Evolutionary conservation across 164 flowering plant species (phyloP), one percentile per base, ranked within the genome.

Genomic region (Aristolochia californica): DNA sequence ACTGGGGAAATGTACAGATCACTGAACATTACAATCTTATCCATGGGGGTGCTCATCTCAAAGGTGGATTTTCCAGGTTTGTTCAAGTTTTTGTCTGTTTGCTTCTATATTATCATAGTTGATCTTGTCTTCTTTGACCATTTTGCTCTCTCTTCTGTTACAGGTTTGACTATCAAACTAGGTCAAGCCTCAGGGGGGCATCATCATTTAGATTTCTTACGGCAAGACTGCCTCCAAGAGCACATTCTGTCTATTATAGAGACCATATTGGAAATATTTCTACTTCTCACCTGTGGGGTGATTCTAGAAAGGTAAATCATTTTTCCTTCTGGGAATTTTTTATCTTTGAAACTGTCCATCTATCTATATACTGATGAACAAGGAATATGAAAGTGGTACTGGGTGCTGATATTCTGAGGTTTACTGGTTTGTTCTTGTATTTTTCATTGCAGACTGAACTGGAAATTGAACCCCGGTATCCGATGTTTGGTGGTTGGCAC

Each of bases 401-500:
- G 27, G 54, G 13, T 50, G 54, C 27, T 22, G 22, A 12, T 23
- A 10, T n/a, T n/a, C n/a, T n/a, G 22, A 53, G 3, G 17, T 10
- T 28, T 34, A 34, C 17, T 57, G 22, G 13, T 30, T 13, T 13
- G 20, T 10, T 53, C 9, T 45, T 14, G 43, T n/a, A 5, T 54
- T 13, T 38, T 38, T 59, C 14, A 48, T 49, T 80, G 77, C 96
- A 88, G 97, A 90, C 93, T 4, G 84, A 88, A 62, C 72, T 90
- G 70, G 75, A 75, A 68, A 78, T 94, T 71, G 97, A 88, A 70
- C 99, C 97, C 38, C 77, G 97, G 34, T 94, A 74, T 70, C 99
- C 99, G 9, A 68, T 94, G 84, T 82, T 90, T 76, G 96, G 99
- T 61, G 97, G 99, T 24, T 94, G 99, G 97, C 84, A 70, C 75